Base-by-base conservation (phyloP, 306 rosid species). In the Hylodesmum podocarpum region DNA sequence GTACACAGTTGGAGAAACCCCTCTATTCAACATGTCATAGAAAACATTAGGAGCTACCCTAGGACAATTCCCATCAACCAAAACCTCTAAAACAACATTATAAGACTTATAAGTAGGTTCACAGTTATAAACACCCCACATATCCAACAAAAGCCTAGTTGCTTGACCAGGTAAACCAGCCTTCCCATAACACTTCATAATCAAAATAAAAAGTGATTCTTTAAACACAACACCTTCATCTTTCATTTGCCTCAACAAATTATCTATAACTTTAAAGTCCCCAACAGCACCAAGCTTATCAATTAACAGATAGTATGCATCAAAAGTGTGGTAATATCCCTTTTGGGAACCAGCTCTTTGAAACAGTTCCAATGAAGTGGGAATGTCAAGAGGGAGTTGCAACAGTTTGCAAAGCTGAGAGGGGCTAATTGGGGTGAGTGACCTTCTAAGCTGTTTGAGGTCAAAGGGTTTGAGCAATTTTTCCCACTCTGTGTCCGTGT, bases 91-190 rank as follows among this genome's bases (percentile, higher is more conserved):
- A 43, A 87, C 97, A 83, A 88, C 96, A 86, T 95, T 89, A 51
- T 92, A 95, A 6, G 98, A 90, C 46, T 81, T 83, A 67, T 85
- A 95, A 6, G 90, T 90, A 1, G 97, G 97, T 19, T 88, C 80
- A 83, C 85, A 88, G 33, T 72, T 84, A 87, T 90, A 92, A 73
- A 86, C 78, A 83, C 69, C 39, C 81, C 82, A 81, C 98, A 90
- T 95, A 82, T 95, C 98, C 66, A 92, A 83, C 80, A 95, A 92
- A 78, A 95, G 82, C 86, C 95, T 80, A 69, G 94, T 86, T 27
- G 98, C 92, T 57, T 90, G 97, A 29, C 98, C 98, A 21, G 98
- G 97, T 28, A 89, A 84, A 4, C 86, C 89, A 8, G 92, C 93
- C 70, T 81, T 90, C 46, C 91, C 98, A 76, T 95, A 92, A 77